Base-by-base conservation (phyloP, 441 rosid genomes). In the Pelargonium cotyledonis region DNA sequence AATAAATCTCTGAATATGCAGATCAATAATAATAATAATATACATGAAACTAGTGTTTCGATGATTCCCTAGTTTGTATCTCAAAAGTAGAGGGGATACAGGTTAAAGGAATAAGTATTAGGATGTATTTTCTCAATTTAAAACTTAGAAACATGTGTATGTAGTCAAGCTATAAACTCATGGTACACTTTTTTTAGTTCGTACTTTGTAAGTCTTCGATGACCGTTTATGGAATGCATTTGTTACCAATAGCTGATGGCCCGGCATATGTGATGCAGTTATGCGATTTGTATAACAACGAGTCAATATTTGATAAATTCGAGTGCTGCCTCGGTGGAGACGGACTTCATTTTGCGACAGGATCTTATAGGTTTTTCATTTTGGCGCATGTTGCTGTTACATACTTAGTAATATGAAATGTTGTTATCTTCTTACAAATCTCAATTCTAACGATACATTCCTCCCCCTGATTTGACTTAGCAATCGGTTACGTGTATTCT, bases 271-370 rank as follows among this genome's bases (percentile, higher is more conserved):
- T 68, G 58, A 51, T 80, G 85, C 89, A 88, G 94, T 73, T 88
- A 16, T 77, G 83, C 63, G 91, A 88, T 49, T 74, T 86, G 76
- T 88, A 88, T 76, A 83, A 85, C 74, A 74, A 81, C 38, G 91
- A 88, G 75, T 72, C 84, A 65, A 86, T 88, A 79, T 88, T 88
- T 74, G 91, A 88, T 77, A 88, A 86, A 72, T 88, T 88, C 77
- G 88, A 81, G 53, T 88, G 94, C 82, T 86, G 85, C 79, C 18
- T 85, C 72, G 82, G 88, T 58, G 85, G 89, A 73, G 84, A 82
- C 80, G 91, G 91, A 68, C 76, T 74, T 67, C 80, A 78, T 66
- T 82, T 85, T 76, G 95, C 95, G 6, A 85, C 91, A 21, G 91
- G 91, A 70, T 89, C 95, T 75, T 89, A 89, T 79, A 87, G 95